Evolutionary conservation across 2,329 filamentous ascomycete species (phyloP).

Genomic region (Scedosporium apiospermum): DNA sequence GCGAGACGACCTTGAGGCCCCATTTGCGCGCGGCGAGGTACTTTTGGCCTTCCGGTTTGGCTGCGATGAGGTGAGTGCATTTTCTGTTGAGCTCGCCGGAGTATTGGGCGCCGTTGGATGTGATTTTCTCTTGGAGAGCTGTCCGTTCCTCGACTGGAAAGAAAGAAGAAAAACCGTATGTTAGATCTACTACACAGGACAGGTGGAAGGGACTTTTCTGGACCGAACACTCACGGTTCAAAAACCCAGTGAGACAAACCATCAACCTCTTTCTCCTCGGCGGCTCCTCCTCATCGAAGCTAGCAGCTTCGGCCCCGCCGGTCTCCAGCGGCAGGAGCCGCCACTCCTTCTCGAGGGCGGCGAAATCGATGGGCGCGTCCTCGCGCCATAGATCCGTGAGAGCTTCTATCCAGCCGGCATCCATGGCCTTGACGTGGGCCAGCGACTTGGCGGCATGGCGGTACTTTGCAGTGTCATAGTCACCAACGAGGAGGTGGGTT

Average conservation of each 20-base stretch:
- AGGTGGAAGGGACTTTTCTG: conserved; percentile 6
- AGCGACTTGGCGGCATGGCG: conserved; percentile 86
- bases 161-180: background rate
- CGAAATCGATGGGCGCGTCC: conserved; percentile 66
- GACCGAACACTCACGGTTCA: conserved; percentile 39
- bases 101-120: conserved; percentile 69
- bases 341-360: conserved; percentile 57
- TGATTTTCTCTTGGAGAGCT: conserved; percentile 58
- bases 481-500: conserved; percentile 87
- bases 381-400: conserved; percentile 77
- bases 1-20: conserved; percentile 67
- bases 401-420: conserved; percentile 74
- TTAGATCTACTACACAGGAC: too few relatives aligned
- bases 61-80: conserved; percentile 82
- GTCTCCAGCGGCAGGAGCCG: conserved; percentile 54
- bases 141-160: conserved; percentile 53
- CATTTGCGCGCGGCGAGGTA: conserved; percentile 81
- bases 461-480: conserved; percentile 87
- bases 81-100: conserved; percentile 76
- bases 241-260: conserved; percentile 49
- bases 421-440: conserved; percentile 75
- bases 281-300: conserved; percentile 13
- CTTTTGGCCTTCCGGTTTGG: conserved; percentile 73
- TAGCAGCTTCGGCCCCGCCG: conserved; percentile 30
- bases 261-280: conserved; percentile 31